Conservation (phyloP, 331 rosid species). For the Saraca asoca region DNA sequence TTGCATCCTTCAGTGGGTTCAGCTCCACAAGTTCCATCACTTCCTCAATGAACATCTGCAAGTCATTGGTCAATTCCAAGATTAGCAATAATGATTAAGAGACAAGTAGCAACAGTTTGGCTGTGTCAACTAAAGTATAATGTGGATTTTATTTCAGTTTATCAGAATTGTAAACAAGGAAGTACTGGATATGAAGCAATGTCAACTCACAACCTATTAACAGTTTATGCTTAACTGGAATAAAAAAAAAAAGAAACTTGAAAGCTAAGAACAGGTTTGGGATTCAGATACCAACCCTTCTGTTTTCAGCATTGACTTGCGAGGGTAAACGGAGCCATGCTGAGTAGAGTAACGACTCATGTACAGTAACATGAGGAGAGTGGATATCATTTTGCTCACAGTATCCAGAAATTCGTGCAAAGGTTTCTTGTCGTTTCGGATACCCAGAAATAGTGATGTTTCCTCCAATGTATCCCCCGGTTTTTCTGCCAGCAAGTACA, state of each 20-base stretch:
- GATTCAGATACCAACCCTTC: constrained; percentile 35
- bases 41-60: constrained; percentile 70
- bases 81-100: background rate
- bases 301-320: constrained; percentile 37
- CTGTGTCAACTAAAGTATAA: no score
- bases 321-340: constrained; percentile 52
- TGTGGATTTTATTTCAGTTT: no score
- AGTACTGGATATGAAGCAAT: no score
- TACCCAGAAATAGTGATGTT: constrained; percentile 59
- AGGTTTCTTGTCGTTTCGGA: constrained; percentile 76
- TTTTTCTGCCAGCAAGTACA: constrained; percentile 76
- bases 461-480: constrained; percentile 72
- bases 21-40: constrained; percentile 80
- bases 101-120: no score
- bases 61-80: constrained; percentile 23
- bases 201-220: no score
- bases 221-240: no score
- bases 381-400: constrained; percentile 83
- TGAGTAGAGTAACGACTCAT: constrained; percentile 52
- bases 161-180: no score
- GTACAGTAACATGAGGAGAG: constrained; percentile 68
- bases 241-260: no score
- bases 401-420: constrained; percentile 76
- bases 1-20: constrained; percentile 49
- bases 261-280: background rate